These are phyloP conservation scores for Arthrinium phaeospermum DNA, from an alignment of 2,329 filamentous ascomycete species.

Conservation along the genomic window DNA sequence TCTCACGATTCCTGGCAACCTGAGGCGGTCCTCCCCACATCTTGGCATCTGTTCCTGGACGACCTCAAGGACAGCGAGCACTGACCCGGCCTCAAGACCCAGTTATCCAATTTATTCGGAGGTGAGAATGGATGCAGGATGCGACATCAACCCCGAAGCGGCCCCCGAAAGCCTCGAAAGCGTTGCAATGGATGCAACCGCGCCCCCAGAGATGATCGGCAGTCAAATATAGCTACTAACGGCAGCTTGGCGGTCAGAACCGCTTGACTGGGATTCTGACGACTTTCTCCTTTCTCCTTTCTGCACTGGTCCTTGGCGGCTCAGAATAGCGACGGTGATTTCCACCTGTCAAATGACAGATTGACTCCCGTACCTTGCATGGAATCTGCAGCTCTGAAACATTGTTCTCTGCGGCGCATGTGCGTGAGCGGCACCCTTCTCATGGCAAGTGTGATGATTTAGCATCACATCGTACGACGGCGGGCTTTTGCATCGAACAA, in stretches of 20 bases:
- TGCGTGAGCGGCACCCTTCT: background rate
- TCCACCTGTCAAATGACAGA: background rate
- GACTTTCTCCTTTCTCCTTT: background rate
- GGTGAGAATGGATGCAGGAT: background rate
- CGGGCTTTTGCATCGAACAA: background rate
- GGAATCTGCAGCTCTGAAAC: background rate
- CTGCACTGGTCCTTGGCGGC: background rate
- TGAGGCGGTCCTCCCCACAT: background rate
- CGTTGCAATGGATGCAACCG: background rate
- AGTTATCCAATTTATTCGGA: constrained; percentile 2
- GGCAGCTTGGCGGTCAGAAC: background rate
- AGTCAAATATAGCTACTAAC: background rate
- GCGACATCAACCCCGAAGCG: background rate
- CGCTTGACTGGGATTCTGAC: background rate
- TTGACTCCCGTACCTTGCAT: background rate
- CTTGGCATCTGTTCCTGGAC: background rate
- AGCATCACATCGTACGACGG: background rate
- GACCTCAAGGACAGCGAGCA: background rate
- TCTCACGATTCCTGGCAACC: background rate
- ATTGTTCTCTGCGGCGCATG: background rate
- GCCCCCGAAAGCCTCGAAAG: background rate
- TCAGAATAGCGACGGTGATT: background rate
- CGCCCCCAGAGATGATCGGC: background rate
- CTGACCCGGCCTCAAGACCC: background rate
- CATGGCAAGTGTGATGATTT: background rate